These are phyloP conservation scores for Grosmannia penicillata DNA, from an alignment of 2,329 filamentous ascomycete genomes.

Conservation along the genomic window DNA sequence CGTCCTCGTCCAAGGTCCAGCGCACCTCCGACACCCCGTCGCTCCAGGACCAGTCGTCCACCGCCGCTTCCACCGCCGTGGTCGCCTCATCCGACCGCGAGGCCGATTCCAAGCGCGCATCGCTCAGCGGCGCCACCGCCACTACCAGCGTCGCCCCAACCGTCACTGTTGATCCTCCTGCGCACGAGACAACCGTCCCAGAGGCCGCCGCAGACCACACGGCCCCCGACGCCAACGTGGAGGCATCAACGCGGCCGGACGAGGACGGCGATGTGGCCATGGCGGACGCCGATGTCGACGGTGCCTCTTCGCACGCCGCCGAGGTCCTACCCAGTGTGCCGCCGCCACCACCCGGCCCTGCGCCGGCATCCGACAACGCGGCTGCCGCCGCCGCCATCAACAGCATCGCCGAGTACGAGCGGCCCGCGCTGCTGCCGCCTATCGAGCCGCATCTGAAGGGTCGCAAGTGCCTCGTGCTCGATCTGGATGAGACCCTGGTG, in stretches of 20 bases:
- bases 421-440: constrained; percentile 65
- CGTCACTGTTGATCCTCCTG: constrained; percentile 26
- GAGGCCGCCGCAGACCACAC: constrained; percentile 12
- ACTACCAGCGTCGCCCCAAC: constrained; percentile 17
- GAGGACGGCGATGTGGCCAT: constrained; percentile 52
- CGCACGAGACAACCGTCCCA: constrained; percentile 2
- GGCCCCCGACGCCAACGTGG: constrained; percentile 11
- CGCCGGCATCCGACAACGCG: constrained; percentile 17
- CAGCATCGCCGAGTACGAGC: constrained; percentile 8
- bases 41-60: constrained; percentile 25
- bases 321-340: constrained; percentile 27
- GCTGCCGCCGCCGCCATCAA: constrained; percentile 18
- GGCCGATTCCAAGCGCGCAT: constrained; percentile 26
- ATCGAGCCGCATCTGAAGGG: constrained; percentile 66
- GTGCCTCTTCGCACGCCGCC: constrained; percentile 15
- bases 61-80: constrained; percentile 7
- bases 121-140: constrained; percentile 22
- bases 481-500: constrained; percentile 91
- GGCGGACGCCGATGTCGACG: constrained; percentile 17
- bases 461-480: constrained; percentile 86
- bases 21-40: constrained; percentile 29
- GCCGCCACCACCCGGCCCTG: constrained; percentile 30
- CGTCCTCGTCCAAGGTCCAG: constrained; percentile 25
- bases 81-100: constrained; percentile 19
- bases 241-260: constrained; percentile 19